Evolutionary conservation across 1,139 yeast species (phyloP).

Genomic region (Sugiyamaella grinbergsii): DNA sequence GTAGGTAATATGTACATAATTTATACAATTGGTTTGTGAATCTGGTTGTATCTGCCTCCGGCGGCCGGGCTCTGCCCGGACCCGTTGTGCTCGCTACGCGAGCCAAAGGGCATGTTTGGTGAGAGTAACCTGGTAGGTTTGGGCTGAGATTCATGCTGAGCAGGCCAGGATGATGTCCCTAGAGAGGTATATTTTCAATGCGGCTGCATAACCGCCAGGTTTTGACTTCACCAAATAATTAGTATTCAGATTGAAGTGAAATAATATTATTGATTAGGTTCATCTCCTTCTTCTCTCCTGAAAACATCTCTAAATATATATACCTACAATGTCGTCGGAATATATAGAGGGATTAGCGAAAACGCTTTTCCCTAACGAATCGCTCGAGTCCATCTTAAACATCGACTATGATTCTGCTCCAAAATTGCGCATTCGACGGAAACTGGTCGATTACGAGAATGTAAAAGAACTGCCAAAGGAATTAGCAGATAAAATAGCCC

Average conservation of each 20-base stretch:
- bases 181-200: too few species aligned
- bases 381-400: background rate
- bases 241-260: background rate
- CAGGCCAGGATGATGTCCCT: too few species aligned
- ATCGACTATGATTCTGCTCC: constrained; percentile 7
- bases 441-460: constrained; percentile 26
- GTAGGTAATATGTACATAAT: constrained; percentile 46
- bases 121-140: too few species aligned
- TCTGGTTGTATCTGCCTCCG: background rate
- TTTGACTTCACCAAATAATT: background rate
- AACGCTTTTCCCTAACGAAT: background rate
- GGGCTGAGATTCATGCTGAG: too few species aligned
- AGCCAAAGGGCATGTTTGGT: too few species aligned
- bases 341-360: constrained; percentile 1
- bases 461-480: constrained; percentile 26
- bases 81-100: too few species aligned
- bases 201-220: background rate
- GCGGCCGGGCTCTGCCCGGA: constrained; percentile 9
- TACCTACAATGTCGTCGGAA: background rate
- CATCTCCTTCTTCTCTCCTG: too few species aligned
- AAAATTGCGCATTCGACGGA: constrained; percentile 15
- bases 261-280: too few species aligned
- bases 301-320: too few species aligned
- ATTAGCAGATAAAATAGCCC: constrained; percentile 25
- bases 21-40: too few species aligned